Evolutionary conservation across 371 early-diverging fungal genomes (phyloP).

Genomic region (Syncephalis plumigaleata): DNA sequence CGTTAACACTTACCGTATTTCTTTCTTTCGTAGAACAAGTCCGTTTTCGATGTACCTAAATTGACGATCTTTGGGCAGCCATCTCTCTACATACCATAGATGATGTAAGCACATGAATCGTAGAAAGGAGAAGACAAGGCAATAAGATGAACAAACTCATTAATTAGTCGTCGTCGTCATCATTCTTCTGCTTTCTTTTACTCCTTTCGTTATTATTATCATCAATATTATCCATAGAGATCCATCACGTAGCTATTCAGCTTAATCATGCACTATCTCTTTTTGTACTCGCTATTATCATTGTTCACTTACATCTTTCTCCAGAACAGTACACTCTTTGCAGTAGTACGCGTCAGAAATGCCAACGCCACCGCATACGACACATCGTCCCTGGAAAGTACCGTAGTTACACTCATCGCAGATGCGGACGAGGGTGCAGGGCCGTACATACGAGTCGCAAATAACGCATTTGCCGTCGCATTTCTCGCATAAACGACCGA

Average conservation of each 20-base stretch:
- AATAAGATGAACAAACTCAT: too few relatives aligned
- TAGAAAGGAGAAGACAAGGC: neutral
- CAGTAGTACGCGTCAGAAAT: slow-evolving; percentile 95
- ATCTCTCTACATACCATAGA: slow-evolving; percentile 38
- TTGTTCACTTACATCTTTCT: slow-evolving; percentile 57
- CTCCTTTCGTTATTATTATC: too few relatives aligned
- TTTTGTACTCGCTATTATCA: neutral
- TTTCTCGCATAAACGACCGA: slow-evolving; percentile 90
- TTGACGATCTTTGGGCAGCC: slow-evolving; percentile 95
- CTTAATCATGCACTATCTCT: neutral
- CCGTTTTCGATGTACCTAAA: slow-evolving; percentile 65
- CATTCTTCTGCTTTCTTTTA: too few relatives aligned
- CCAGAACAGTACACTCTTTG: slow-evolving; percentile 73
- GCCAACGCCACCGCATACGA: slow-evolving; percentile 82
- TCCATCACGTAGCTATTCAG: too few relatives aligned
- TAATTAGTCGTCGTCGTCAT: too few relatives aligned
- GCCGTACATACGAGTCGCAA: slow-evolving; percentile 62
- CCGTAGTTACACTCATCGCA: slow-evolving; percentile 97
- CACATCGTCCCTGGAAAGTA: slow-evolving; percentile 78
- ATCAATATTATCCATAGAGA: too few relatives aligned
- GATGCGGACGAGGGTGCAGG: slow-evolving; percentile 57
- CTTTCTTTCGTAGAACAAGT: slow-evolving; percentile 87
- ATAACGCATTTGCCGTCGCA: slow-evolving; percentile 91
- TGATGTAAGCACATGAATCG: neutral
- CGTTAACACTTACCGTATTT: slow-evolving; percentile 44